These are phyloP conservation scores for Pontederia paniculata DNA, from an alignment of 176 grass and related monocot species.

Conservation along the genomic window DNA sequence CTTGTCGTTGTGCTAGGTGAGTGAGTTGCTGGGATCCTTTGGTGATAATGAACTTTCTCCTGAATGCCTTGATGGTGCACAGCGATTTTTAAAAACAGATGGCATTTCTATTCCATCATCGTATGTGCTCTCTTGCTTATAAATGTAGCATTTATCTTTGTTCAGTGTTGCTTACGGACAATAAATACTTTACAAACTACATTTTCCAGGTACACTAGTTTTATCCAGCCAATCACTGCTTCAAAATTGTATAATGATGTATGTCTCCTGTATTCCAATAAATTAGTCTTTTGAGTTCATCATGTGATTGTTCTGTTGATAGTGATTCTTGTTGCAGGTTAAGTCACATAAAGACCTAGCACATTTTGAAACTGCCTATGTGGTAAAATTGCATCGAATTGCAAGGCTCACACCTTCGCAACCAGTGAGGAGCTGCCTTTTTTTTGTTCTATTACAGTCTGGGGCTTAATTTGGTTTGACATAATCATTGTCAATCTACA, in stretches of 20 bases:
- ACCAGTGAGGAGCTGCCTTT: conserved; percentile 30
- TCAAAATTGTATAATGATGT: conserved; percentile 96
- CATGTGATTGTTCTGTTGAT: not conserved
- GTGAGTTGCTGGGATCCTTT: conserved; percentile 94
- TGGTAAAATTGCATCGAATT: conserved; percentile 82
- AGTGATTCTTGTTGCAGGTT: conserved; percentile 48
- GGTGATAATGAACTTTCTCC: conserved; percentile 98
- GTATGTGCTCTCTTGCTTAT: conserved; percentile 30
- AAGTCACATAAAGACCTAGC: conserved; percentile 93
- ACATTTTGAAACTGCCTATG: conserved; percentile 98
- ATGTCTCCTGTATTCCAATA: conserved; percentile 19
- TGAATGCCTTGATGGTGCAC: conserved; percentile 96
- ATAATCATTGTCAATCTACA: conserved; percentile 10
- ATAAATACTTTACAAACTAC: conserved; percentile 4
- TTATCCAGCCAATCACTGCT: conserved; percentile 86
- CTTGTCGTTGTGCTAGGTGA: conserved; percentile 54
- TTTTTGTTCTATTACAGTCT: not conserved
- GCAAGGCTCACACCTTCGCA: conserved; percentile 78
- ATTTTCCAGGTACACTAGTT: conserved; percentile 77
- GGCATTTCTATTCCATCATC: conserved; percentile 95
- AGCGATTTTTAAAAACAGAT: conserved; percentile 89
- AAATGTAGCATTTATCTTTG: conserved; percentile 1
- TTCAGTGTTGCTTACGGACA: not conserved
- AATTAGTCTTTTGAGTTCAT: not conserved
- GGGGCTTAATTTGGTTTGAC: not conserved